A percentile compares a stretch with the other conserved stretches of the same genome.
phyloP scores from a whole-genome alignment of 371 early-diverging fungal species.

The Apophysomyces sp. region DNA sequence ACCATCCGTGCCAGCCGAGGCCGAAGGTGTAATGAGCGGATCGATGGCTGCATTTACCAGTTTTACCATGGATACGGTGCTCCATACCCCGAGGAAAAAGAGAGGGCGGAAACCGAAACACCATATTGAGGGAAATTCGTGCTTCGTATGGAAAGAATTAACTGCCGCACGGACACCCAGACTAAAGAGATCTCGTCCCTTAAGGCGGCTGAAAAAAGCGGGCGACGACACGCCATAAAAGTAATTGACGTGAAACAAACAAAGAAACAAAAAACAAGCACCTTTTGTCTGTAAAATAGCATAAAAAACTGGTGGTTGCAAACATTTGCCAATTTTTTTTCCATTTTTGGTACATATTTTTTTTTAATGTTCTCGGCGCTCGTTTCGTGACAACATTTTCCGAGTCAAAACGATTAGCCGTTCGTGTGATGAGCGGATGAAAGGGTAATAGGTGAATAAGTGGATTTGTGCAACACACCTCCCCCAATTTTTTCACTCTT shows the following conservation, averaged over 20 bases:
- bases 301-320: too few species aligned
- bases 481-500: too few species aligned
- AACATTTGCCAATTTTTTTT: too few species aligned
- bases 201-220: neutral
- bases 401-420: too few species aligned
- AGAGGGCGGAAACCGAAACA: constrained; percentile 50
- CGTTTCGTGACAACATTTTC: too few species aligned
- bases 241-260: too few species aligned
- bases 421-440: too few species aligned
- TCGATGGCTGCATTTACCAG: constrained; percentile 44
- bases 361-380: too few species aligned
- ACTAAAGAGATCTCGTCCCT: neutral
- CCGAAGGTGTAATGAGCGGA: constrained; percentile 18
- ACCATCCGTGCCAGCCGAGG: neutral
- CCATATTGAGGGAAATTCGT: constrained; percentile 49
- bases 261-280: neutral
- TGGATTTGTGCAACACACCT: too few species aligned
- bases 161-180: constrained; percentile 10
- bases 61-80: constrained; percentile 37
- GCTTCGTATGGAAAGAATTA: constrained; percentile 46
- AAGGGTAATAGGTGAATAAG: too few species aligned
- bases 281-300: neutral
- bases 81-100: constrained; percentile 44
- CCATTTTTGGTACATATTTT: too few species aligned
- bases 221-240: neutral